Evolutionary conservation across 73 alveolate genomes (phyloP).

Genomic region (Paraurostyla sp.): DNA sequence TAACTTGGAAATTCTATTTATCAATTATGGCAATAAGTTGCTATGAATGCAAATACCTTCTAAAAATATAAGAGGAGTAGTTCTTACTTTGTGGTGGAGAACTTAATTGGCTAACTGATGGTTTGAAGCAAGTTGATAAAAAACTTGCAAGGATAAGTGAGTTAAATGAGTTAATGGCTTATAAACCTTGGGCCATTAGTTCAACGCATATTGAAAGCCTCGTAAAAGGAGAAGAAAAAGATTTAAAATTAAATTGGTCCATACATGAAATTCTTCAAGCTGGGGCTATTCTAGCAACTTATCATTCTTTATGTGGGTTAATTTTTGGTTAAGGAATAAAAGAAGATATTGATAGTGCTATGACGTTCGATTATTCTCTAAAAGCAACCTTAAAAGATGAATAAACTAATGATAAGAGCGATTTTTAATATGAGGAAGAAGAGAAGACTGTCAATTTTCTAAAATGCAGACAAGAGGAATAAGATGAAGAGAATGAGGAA

Average conservation of each 20-base stretch:
- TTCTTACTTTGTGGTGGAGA: conserved; percentile 70
- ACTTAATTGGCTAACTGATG: conserved; percentile 59
- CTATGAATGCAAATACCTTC: conserved; percentile 64
- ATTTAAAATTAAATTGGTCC: conserved; percentile 41
- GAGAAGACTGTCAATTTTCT: conserved; percentile 53
- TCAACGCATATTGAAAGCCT: conserved; percentile 18
- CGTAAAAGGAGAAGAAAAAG: neutral
- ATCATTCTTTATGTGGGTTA: conserved; percentile 62
- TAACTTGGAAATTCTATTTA: conserved; percentile 64
- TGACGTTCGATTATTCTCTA: conserved; percentile 16
- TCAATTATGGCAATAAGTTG: conserved; percentile 68
- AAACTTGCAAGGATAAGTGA: conserved; percentile 44
- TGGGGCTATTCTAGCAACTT: conserved; percentile 56
- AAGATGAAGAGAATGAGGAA: conserved; percentile 48
- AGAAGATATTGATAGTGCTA: conserved; percentile 62
- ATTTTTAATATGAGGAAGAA: neutral
- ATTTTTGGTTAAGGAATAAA: conserved; percentile 62
- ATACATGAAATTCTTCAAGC: conserved; percentile 63
- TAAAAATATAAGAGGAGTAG: conserved; percentile 65
- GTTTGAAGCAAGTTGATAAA: conserved; percentile 52
- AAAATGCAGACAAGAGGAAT: conserved; percentile 26
- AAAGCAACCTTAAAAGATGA: neutral
- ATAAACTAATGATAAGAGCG: neutral
- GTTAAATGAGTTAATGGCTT: conserved; percentile 65
- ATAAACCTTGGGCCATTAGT: conserved; percentile 65